Base-by-base conservation (phyloP, 2,329 filamentous ascomycete species). In the Aspergillus neoniger region DNA sequence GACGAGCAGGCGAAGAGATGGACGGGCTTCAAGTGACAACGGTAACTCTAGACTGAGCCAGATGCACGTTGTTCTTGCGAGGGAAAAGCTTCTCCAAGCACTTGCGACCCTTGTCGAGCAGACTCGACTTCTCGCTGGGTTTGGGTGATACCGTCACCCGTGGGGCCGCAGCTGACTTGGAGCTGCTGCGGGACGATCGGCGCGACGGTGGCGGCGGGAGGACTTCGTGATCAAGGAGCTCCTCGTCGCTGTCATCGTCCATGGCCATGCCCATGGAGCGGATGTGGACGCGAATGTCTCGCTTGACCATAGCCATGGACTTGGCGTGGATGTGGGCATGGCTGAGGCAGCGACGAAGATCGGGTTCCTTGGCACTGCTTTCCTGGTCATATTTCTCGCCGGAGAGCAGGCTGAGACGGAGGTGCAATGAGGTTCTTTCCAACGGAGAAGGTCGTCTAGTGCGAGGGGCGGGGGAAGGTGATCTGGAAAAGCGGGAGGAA, bases 81-180 rank as follows among this genome's bases (percentile, higher is more conserved):
- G 53, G 43, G 25, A 55, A 55, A 12, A 55, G 44, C 53, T 55
- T 55, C 53, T 55, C 53, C 53, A 55, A 44, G 53, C 53, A 55
- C n/a, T 32, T 43, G 53, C 53, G 53, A 14, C 53, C 53, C 39
- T 55, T 55, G 28, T 55, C 53, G 39, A 55, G 53, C 39, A 55
- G 53, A 25, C 53, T 55, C 39, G 41, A 44, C 4, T 47, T 55
- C 53, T 55, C 53, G n/a, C 25, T 47, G 25, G 53, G 14, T 9
- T 30, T 44, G 9, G 53, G 25, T 10, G 53, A 17, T 5, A 30
- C 25, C 25, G 41, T 55, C 53, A 47, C 14, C 53, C 39, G 53
- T 32, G 53, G 39, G 25, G 53, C 53, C 15, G 53, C 23, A 3
- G 41, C 25, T 28, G 53, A 8, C 53, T 55, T 55, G 53, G 41